phyloP scores from a whole-genome alignment of 331 rosid genomes.

The Cucumis variabilis region DNA sequence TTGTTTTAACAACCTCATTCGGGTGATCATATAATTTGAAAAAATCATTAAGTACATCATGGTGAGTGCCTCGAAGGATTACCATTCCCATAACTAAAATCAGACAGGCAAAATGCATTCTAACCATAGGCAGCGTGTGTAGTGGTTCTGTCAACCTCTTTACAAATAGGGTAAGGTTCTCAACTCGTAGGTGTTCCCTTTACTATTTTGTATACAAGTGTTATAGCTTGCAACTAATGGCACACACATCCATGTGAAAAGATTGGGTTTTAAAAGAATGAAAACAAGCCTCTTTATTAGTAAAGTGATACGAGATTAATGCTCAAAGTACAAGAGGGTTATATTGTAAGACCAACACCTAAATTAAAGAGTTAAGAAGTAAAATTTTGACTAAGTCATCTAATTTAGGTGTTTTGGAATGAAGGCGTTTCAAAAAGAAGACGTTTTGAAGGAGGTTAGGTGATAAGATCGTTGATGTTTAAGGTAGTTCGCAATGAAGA shows the following conservation, averaged over 20 bases:
- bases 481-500: too few species aligned
- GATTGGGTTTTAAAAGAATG: not conserved
- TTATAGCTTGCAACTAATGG: constrained; percentile 10
- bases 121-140: constrained; percentile 74
- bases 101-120: constrained; percentile 30
- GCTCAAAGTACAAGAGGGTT: too few species aligned
- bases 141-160: constrained; percentile 76
- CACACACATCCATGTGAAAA: not conserved
- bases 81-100: constrained; percentile 20
- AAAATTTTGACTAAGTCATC: too few species aligned
- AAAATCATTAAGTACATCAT: constrained; percentile 30
- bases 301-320: too few species aligned
- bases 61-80: constrained; percentile 7
- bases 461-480: too few species aligned
- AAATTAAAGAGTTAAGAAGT: too few species aligned
- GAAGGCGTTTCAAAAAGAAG: too few species aligned
- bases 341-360: too few species aligned
- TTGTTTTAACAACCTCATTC: constrained; percentile 86
- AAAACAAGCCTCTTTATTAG: too few species aligned
- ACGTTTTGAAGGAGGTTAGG: too few species aligned
- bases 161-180: constrained; percentile 71
- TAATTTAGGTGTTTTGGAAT: too few species aligned
- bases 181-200: constrained; percentile 81
- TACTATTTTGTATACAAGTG: constrained; percentile 38
- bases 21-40: constrained; percentile 46